Evolutionary conservation across 495 filamentous ascomycete genomes (phyloP).

Genomic region (Aspergillus asperescens): DNA sequence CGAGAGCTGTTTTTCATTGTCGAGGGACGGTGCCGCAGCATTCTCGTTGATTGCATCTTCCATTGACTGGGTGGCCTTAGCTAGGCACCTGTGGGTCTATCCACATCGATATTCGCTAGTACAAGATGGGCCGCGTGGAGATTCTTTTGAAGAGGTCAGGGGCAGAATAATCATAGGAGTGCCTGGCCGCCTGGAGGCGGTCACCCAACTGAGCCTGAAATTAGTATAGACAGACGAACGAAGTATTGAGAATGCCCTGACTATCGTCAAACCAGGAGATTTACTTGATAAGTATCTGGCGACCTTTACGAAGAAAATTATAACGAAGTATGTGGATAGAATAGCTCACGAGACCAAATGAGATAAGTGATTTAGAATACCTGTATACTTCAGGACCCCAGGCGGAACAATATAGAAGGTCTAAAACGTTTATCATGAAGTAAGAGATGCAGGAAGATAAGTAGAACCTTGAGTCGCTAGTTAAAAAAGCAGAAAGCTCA

Average conservation of each 20-base stretch:
- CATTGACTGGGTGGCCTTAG: constrained; percentile 31
- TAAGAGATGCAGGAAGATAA: constrained; percentile 5
- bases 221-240: too few relatives aligned
- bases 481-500: constrained; percentile 5
- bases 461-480: constrained; percentile 4
- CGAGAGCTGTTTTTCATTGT: constrained; percentile 22
- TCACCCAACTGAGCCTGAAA: not conserved
- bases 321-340: not conserved
- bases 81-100: constrained; percentile 18
- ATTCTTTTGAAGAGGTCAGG: not conserved
- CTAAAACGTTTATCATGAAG: constrained; percentile 10
- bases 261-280: too few relatives aligned
- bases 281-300: too few relatives aligned
- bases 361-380: too few relatives aligned
- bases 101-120: constrained; percentile 17
- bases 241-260: too few relatives aligned
- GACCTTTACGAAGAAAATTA: too few relatives aligned
- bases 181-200: not conserved
- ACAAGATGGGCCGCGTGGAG: not conserved
- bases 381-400: constrained; percentile 16
- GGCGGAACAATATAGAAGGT: constrained; percentile 10
- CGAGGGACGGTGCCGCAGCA: constrained; percentile 25
- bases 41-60: constrained; percentile 32
- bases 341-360: not conserved
- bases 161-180: not conserved